These are phyloP conservation scores for Sugiyamaella castrensis DNA, from an alignment of 1,139 yeast species.

Conservation along the genomic window DNA sequence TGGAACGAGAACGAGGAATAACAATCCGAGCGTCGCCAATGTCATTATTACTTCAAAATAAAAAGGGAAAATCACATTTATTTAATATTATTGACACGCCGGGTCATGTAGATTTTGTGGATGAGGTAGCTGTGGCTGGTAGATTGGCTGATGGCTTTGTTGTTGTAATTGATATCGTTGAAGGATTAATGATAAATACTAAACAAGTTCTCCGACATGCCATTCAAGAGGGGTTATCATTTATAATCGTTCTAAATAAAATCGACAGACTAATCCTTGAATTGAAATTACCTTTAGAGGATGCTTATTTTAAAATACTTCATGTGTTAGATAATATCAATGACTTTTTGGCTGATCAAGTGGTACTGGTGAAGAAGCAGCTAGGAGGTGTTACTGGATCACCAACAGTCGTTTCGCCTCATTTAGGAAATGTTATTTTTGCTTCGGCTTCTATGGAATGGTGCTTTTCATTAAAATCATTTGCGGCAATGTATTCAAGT, in stretches of 20 bases:
- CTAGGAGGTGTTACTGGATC: slow-evolving; percentile 3
- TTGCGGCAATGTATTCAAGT: slow-evolving; percentile 54
- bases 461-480: slow-evolving; percentile 63
- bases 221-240: slow-evolving; percentile 47
- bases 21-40: slow-evolving; percentile 64
- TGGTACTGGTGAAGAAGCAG: no score
- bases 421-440: slow-evolving; percentile 63
- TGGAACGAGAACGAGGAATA: slow-evolving; percentile 70
- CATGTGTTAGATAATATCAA: slow-evolving; percentile 65
- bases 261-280: slow-evolving; percentile 80
- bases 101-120: slow-evolving; percentile 82
- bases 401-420: slow-evolving; percentile 53
- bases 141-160: slow-evolving; percentile 63
- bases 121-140: slow-evolving; percentile 62
- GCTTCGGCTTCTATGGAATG: slow-evolving; percentile 63
- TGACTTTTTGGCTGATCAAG: slow-evolving; percentile 40
- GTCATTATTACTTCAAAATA: slow-evolving; percentile 57
- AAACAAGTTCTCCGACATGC: slow-evolving; percentile 50
- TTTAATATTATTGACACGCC: slow-evolving; percentile 80
- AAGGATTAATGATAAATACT: slow-evolving; percentile 65
- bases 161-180: slow-evolving; percentile 78
- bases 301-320: slow-evolving; percentile 66
- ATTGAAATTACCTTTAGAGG: slow-evolving; percentile 67
- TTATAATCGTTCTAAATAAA: slow-evolving; percentile 71
- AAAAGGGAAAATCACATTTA: slow-evolving; percentile 54